These are phyloP conservation scores for Boletus pseudo-olivaceus DNA, from an alignment of 768 basidiomycete genomes.

Conservation along the genomic window DNA sequence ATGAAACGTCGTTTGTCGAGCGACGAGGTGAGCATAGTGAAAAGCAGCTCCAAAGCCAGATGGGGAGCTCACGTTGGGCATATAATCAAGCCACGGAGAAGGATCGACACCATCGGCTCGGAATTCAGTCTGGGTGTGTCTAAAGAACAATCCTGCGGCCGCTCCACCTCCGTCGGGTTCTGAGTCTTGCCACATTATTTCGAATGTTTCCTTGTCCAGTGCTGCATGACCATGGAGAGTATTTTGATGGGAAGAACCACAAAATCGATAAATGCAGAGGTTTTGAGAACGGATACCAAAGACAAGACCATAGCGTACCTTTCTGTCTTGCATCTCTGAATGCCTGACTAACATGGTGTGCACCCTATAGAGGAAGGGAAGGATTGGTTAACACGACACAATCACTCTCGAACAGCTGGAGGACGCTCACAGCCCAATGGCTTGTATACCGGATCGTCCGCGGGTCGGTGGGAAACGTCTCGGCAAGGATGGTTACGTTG, in stretches of 20 bases:
- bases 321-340: constrained; percentile 50
- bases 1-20: background rate
- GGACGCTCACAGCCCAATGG: constrained; percentile 68
- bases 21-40: background rate
- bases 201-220: constrained; percentile 70
- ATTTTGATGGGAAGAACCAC: background rate
- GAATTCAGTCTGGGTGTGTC: constrained; percentile 61
- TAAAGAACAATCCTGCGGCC: constrained; percentile 61
- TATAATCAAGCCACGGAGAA: constrained; percentile 39
- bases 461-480: constrained; percentile 67
- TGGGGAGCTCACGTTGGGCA: constrained; percentile 47
- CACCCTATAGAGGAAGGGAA: constrained; percentile 51
- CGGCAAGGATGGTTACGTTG: constrained; percentile 66
- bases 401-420: background rate
- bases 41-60: background rate
- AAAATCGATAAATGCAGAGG: background rate
- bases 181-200: constrained; percentile 73
- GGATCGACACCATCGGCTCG: constrained; percentile 38
- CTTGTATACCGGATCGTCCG: constrained; percentile 76
- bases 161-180: constrained; percentile 43
- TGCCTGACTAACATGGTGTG: constrained; percentile 68
- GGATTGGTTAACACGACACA: background rate
- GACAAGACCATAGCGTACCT: constrained; percentile 36
- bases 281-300: background rate
- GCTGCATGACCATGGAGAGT: constrained; percentile 35